These are phyloP conservation scores for Fragaria ananassa DNA, from an alignment of 306 rosid species.

Conservation along the genomic window DNA sequence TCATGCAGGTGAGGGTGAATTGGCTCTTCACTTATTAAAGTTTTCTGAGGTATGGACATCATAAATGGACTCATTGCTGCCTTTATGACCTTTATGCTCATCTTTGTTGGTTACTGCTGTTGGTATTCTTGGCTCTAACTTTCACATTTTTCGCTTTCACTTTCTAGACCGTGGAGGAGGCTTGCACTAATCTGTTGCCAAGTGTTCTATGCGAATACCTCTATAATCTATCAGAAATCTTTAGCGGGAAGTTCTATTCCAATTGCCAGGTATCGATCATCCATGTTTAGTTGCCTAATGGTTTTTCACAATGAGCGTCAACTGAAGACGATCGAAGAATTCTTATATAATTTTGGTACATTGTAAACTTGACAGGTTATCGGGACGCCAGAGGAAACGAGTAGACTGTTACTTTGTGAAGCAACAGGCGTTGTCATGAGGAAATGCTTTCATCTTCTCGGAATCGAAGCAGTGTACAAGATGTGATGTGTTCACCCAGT, in stretches of 20 bases:
- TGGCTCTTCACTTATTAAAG: slow-evolving; percentile 84
- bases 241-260: slow-evolving; percentile 67
- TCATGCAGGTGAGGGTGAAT: slow-evolving; percentile 71
- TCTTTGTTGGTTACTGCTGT: background rate
- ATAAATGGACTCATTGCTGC: slow-evolving; percentile 6
- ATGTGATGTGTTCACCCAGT: slow-evolving; percentile 31
- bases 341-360: background rate
- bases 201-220: slow-evolving; percentile 86
- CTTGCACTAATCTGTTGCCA: slow-evolving; percentile 78
- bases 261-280: slow-evolving; percentile 77
- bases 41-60: slow-evolving; percentile 75
- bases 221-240: slow-evolving; percentile 75
- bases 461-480: slow-evolving; percentile 86
- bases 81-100: slow-evolving; percentile 7
- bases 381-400: slow-evolving; percentile 75
- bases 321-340: background rate
- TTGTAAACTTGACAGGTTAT: slow-evolving; percentile 52
- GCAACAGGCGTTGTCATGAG: slow-evolving; percentile 90
- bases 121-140: background rate
- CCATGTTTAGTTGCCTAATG: slow-evolving; percentile 2
- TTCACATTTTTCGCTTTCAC: slow-evolving; percentile 11
- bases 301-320: background rate
- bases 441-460: slow-evolving; percentile 81
- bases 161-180: slow-evolving; percentile 85
- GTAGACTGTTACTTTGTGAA: slow-evolving; percentile 92